Conservation (phyloP, 257 asterid genomes). For the Marsdenia floribunda region DNA sequence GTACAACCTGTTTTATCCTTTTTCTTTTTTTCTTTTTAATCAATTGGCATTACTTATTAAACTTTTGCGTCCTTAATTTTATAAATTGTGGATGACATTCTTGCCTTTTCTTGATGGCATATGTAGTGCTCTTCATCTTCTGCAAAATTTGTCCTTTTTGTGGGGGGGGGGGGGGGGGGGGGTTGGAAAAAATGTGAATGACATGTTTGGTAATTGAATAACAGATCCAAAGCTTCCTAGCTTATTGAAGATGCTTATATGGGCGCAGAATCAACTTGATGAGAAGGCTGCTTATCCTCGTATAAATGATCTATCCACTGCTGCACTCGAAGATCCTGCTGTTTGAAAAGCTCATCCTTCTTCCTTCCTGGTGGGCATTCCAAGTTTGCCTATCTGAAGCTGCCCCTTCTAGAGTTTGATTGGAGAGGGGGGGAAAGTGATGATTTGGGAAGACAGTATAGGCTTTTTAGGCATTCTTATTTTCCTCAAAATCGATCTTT, state of each 20-base stretch:
- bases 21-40: not conserved
- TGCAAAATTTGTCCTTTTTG: not conserved
- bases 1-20: not conserved
- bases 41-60: not conserved
- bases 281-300: conserved; percentile 76
- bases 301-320: conserved; percentile 57
- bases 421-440: conserved; percentile 2
- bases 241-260: conserved; percentile 70
- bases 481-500: conserved; percentile 10
- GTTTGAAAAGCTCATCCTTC: conserved; percentile 27
- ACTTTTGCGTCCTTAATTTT: not conserved
- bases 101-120: not conserved
- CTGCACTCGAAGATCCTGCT: conserved; percentile 69
- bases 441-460: conserved; percentile 11
- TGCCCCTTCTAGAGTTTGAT: conserved; percentile 11
- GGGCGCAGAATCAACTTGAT: conserved; percentile 78
- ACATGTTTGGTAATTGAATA: conserved; percentile 5
- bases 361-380: not conserved
- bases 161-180: no score
- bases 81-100: not conserved
- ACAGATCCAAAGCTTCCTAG: conserved; percentile 93
- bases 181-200: not conserved
- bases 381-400: conserved; percentile 1
- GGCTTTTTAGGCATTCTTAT: conserved; percentile 11
- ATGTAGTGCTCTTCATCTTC: not conserved